phyloP scores from a whole-genome alignment of 2,329 filamentous ascomycete species.

The Camillea tinctor region DNA sequence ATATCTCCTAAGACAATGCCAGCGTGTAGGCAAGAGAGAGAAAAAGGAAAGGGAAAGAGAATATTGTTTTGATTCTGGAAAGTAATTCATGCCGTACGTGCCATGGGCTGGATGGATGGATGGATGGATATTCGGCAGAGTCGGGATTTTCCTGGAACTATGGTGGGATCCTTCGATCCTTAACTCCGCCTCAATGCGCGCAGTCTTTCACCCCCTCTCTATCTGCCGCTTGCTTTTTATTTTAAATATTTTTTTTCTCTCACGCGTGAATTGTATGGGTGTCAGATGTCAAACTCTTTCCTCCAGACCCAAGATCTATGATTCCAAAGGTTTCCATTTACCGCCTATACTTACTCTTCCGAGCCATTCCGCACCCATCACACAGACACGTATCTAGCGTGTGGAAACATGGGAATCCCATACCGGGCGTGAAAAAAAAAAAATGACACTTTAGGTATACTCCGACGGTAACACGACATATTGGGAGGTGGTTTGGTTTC shows the following conservation, averaged over 20 bases:
- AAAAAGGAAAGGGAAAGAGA: too few species aligned
- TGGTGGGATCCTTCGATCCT: neutral
- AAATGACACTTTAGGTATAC: neutral
- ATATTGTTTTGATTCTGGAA: neutral
- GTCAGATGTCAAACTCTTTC: neutral
- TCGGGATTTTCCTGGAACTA: neutral
- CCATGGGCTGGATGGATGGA: neutral
- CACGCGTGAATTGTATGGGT: neutral
- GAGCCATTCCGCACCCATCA: neutral
- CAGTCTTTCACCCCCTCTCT: too few species aligned
- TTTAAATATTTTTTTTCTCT: neutral
- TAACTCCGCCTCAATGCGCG: neutral
- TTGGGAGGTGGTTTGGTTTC: neutral
- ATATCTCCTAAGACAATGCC: too few species aligned
- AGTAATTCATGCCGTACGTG: neutral
- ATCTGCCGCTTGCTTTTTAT: neutral
- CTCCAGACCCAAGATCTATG: neutral
- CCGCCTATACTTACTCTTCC: neutral
- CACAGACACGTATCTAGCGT: neutral
- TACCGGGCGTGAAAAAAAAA: neutral
- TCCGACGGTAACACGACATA: neutral
- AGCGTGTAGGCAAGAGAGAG: too few species aligned
- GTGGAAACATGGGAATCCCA: neutral
- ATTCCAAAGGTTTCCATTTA: neutral
- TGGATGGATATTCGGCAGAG: neutral